Conservation (phyloP, 2,329 filamentous ascomycete genomes). For the Curvularia verruculosa region DNA sequence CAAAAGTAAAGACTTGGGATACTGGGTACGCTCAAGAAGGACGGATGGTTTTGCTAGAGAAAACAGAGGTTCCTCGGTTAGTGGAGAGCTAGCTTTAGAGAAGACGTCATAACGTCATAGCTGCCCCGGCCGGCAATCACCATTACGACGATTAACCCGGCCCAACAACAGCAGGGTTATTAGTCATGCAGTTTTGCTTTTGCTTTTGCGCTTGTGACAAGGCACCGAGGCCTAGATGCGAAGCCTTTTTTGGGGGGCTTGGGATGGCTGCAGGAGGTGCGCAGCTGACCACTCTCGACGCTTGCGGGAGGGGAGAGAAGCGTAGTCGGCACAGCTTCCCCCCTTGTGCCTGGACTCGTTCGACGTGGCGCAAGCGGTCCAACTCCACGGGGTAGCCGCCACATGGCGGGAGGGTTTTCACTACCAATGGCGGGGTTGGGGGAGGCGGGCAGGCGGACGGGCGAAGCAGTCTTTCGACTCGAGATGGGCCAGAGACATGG, state of each 20-base stretch:
- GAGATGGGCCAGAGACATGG: not conserved
- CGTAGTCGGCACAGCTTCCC: conserved; percentile 8
- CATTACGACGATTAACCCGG: conserved; percentile 18
- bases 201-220: conserved; percentile 3
- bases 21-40: conserved; percentile 6
- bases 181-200: conserved; percentile 12
- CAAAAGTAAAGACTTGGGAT: not conserved
- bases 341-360: conserved; percentile 7
- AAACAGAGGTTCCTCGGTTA: conserved; percentile 20
- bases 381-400: conserved; percentile 4
- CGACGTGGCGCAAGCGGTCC: not conserved
- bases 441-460: too few species aligned
- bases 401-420: not conserved
- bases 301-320: too few species aligned
- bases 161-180: conserved; percentile 6
- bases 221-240: conserved; percentile 1
- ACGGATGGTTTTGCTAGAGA: conserved; percentile 10
- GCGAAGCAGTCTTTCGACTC: not conserved
- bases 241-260: not conserved
- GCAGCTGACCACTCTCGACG: conserved; percentile 1
- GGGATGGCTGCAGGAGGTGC: not conserved
- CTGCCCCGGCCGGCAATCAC: conserved; percentile 11
- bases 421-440: not conserved
- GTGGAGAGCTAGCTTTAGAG: conserved; percentile 9
- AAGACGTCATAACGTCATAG: conserved; percentile 17